phyloP scores from a whole-genome alignment of 441 rosid genomes.

The Gossypium davidsonii region DNA sequence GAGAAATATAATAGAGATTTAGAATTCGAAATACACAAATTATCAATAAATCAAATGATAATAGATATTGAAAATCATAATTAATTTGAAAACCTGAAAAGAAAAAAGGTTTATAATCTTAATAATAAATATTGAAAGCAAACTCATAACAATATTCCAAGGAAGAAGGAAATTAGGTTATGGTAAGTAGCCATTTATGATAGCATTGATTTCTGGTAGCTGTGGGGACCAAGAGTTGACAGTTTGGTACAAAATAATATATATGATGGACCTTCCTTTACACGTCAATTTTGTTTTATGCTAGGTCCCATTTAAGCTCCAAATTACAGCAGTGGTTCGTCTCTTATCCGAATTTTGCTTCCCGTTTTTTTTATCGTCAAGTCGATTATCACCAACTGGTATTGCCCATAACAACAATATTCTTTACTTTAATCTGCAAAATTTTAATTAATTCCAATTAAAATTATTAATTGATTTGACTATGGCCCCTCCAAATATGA shows the following conservation, averaged over 20 bases:
- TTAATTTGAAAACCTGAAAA: too few species aligned
- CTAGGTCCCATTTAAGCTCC: constrained; percentile 15
- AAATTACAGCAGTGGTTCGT: constrained; percentile 14
- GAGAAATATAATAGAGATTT: background rate
- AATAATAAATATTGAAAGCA: constrained; percentile 1
- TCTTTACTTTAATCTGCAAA: constrained; percentile 10
- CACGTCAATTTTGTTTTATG: constrained; percentile 3
- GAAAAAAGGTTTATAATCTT: background rate
- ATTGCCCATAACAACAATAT: constrained; percentile 19
- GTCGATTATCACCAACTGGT: constrained; percentile 40
- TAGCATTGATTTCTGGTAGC: constrained; percentile 11
- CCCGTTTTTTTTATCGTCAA: constrained; percentile 5
- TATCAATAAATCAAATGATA: too few species aligned
- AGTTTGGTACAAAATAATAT: constrained; percentile 29
- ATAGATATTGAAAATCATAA: too few species aligned
- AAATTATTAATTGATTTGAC: background rate
- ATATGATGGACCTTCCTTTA: constrained; percentile 18
- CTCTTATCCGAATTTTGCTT: constrained; percentile 32
- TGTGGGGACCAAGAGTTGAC: constrained; percentile 26
- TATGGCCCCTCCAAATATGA: background rate
- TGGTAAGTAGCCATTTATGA: constrained; percentile 25
- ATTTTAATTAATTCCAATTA: background rate
- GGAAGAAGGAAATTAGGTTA: constrained; percentile 18
- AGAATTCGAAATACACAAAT: background rate
- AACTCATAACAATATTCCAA: background rate